A percentile compares a stretch with the other conserved stretches of the same genome.
These are phyloP conservation scores for Buddleja alternifolia DNA, from an alignment of 257 asterid genomes.

Conservation along the genomic window DNA sequence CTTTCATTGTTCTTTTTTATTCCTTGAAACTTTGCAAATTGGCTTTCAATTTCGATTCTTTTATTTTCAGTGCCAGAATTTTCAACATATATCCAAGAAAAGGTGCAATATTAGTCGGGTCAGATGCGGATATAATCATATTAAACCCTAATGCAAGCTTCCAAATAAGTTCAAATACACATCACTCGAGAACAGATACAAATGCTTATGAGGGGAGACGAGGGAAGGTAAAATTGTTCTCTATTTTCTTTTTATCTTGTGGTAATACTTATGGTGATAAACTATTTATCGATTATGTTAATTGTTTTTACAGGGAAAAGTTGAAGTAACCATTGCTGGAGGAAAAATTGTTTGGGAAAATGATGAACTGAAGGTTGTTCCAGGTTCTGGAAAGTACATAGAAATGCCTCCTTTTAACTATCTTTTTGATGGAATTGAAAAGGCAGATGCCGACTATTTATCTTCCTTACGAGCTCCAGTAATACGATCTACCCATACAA, in stretches of 20 bases:
- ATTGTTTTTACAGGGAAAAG: slow-evolving; percentile 63
- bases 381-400: slow-evolving; percentile 79
- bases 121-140: slow-evolving; percentile 93
- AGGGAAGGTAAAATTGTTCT: slow-evolving; percentile 61
- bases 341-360: slow-evolving; percentile 91
- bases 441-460: slow-evolving; percentile 55
- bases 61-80: slow-evolving; percentile 69
- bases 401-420: slow-evolving; percentile 81
- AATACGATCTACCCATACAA: slow-evolving; percentile 34
- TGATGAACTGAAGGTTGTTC: slow-evolving; percentile 62
- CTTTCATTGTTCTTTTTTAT: slow-evolving; percentile 1
- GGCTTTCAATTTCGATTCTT: slow-evolving; percentile 18
- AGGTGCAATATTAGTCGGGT: slow-evolving; percentile 90
- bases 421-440: slow-evolving; percentile 74
- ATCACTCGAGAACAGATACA: slow-evolving; percentile 86
- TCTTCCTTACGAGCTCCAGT: slow-evolving; percentile 84
- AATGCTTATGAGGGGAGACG: slow-evolving; percentile 86
- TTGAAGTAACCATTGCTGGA: slow-evolving; percentile 88
- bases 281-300: too few species aligned
- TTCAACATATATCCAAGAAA: slow-evolving; percentile 95
- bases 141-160: slow-evolving; percentile 87
- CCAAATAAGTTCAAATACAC: slow-evolving; percentile 70
- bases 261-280: too few species aligned
- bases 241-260: background rate
- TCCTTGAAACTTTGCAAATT: slow-evolving; percentile 11